Evolutionary conservation across 768 basidiomycete species (phyloP).

Genomic region (Pleurotus eryngii): DNA sequence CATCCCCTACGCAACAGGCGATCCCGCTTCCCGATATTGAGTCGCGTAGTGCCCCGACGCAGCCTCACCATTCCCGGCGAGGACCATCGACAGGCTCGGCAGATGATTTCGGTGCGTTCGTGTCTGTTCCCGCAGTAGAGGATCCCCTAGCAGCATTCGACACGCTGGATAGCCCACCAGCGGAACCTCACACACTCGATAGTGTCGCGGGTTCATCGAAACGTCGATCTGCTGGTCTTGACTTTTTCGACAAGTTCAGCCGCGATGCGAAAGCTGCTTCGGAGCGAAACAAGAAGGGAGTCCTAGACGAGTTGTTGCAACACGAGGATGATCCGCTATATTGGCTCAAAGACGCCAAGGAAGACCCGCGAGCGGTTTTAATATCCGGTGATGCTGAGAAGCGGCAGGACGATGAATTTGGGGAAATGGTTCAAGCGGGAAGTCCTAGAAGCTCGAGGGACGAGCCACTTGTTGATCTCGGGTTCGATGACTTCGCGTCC

Average conservation of each 20-base stretch:
- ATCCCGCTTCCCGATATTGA: background rate
- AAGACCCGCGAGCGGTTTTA: background rate
- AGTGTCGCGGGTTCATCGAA: background rate
- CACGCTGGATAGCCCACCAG: background rate
- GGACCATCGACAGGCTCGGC: constrained; percentile 8
- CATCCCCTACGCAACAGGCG: constrained; percentile 17
- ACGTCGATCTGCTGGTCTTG: constrained; percentile 27
- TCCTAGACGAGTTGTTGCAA: constrained; percentile 62
- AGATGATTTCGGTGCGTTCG: constrained; percentile 55
- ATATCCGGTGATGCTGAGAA: background rate
- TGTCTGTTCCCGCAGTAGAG: constrained; percentile 47
- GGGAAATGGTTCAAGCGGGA: constrained; percentile 6
- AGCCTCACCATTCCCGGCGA: constrained; percentile 4
- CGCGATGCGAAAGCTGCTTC: constrained; percentile 53
- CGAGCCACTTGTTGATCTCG: constrained; percentile 28
- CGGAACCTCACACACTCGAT: background rate
- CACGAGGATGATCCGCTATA: constrained; percentile 73
- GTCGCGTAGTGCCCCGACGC: background rate
- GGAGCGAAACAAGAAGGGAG: constrained; percentile 45
- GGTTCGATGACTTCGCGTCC: constrained; percentile 21
- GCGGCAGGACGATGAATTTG: constrained; percentile 5
- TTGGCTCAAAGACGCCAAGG: constrained; percentile 36
- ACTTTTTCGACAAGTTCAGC: constrained; percentile 62
- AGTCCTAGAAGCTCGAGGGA: constrained; percentile 14
- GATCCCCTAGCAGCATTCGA: constrained; percentile 37